Conservation (phyloP, 331 rosid genomes). For the Rhamnella rubrinervis region DNA sequence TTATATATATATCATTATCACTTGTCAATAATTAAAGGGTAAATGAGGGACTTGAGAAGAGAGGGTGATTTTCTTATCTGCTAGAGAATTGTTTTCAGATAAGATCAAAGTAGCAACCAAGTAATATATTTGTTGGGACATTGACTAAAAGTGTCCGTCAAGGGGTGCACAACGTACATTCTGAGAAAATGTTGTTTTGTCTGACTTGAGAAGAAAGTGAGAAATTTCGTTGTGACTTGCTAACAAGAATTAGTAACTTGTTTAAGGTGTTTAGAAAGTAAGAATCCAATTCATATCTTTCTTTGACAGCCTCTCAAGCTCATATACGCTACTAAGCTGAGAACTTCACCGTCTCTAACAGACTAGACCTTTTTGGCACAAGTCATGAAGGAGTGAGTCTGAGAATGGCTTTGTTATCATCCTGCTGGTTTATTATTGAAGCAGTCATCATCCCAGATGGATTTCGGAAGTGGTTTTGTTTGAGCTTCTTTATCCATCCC, state of each 20-base stretch:
- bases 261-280: too few species aligned
- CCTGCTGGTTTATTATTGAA: conserved; percentile 15
- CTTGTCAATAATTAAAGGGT: neutral
- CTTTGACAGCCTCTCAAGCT: conserved; percentile 3
- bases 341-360: neutral
- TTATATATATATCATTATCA: too few species aligned
- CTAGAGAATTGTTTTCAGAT: conserved; percentile 1
- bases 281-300: neutral
- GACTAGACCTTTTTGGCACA: neutral
- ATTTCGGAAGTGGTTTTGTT: conserved; percentile 17
- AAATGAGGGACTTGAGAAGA: neutral
- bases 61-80: neutral
- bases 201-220: conserved; percentile 1
- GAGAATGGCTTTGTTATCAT: conserved; percentile 10
- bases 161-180: neutral
- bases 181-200: neutral
- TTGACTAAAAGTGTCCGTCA: neutral
- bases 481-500: conserved; percentile 24
- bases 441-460: conserved; percentile 18
- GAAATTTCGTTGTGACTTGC: too few species aligned
- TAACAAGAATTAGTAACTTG: too few species aligned
- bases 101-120: conserved; percentile 14
- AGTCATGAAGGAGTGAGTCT: neutral
- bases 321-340: neutral
- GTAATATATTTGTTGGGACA: neutral